Evolutionary conservation across 140 eudicot species (phyloP), one percentile per base, ranked within the genome.

Genomic region (Ambrosia hybrid): DNA sequence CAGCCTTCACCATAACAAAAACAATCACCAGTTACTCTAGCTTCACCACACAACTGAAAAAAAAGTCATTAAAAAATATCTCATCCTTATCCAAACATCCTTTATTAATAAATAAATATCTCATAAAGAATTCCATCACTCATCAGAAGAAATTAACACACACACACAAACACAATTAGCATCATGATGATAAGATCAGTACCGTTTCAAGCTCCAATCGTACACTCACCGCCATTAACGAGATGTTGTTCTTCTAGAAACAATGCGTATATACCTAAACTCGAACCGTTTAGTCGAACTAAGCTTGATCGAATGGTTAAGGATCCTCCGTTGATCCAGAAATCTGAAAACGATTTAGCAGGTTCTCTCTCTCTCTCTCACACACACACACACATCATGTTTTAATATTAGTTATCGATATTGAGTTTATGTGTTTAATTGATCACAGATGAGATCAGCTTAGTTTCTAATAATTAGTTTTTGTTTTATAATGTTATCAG

Each of bases 321-420:
- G 77, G 95, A 89, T 9, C 96, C 91, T 16, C 96, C 98, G 6
- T 72, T 85, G 79, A 93, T 93, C 67, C 86, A 93, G 59, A 93
- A 87, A 75, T 67, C 95, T 9, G 87, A 85, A 75, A 80, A 74
- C 62, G 81, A 93, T 77, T 83, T 89, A 64, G 83, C 96, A 52
- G 96, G 96, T 76, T 57, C 3, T 10, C 8, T 6, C 46, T 41
- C 46, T 7, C 6, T 41, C 77, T 59, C 6, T n/a, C n/a, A n/a
- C n/a, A n/a, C n/a, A 21, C 30, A 21, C 30, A 21, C 30, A 21
- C 30, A 21, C 30, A 21, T 21, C 30, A 21, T 21, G 30, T 37
- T 33, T 21, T 2, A 3, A 1, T 9, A 15, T 15, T 26, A 5
- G 55, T 49, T 21, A 43, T 65, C n/a, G 57, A 48, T 67, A 4